Base-by-base conservation (phyloP, 768 basidiomycete genomes). In the Lactifluus rugatus region DNA sequence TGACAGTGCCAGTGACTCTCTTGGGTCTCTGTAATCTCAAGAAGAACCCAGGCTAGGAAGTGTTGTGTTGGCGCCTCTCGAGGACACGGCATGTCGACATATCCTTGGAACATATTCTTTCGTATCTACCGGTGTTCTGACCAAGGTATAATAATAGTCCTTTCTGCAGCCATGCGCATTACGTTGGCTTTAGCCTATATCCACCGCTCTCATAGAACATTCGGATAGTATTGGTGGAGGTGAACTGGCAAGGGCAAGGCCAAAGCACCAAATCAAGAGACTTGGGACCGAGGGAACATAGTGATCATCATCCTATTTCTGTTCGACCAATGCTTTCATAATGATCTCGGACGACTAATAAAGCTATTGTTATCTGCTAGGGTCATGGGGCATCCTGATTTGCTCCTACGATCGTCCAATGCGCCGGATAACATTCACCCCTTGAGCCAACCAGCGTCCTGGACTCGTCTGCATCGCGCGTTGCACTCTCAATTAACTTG, bases 71-170 rank as follows among this genome's bases (percentile, higher is more conserved):
- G 75, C 78, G 69, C 58, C 61, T 65, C 66, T 68, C 65, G 64
- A 81, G 79, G 76, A 75, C 72, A 72, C 77, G 79, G 78, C 81
- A 82, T 80, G 80, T 81, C 79, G 80, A 82, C 74, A 77, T 72
- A 58, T 70, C 65, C 69, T 75, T 81, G 81, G 77, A 67, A 81
- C 78, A 81, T 75, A 52, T 37, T n/a, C 14, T 34, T 48, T n/a
- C 47, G 26, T 48, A 1, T 1, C 31, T 23, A 11, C 34, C 19
- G 39, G 17, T 8, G 26, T 13, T 8, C n/a, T 36, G 14, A 36
- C 39, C 23, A 9, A 25, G 8, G 25, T 34, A 31, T 21, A 53
- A 48, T 55, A n/a, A 41, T 11, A 48, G 28, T 31, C 8, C 11
- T 11, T 28, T 16, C 17, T 19, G 17, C n/a, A 14, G 19, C 34